Conservation (phyloP, 176 grass and related monocot genomes). For the Guadua angustifolia region DNA sequence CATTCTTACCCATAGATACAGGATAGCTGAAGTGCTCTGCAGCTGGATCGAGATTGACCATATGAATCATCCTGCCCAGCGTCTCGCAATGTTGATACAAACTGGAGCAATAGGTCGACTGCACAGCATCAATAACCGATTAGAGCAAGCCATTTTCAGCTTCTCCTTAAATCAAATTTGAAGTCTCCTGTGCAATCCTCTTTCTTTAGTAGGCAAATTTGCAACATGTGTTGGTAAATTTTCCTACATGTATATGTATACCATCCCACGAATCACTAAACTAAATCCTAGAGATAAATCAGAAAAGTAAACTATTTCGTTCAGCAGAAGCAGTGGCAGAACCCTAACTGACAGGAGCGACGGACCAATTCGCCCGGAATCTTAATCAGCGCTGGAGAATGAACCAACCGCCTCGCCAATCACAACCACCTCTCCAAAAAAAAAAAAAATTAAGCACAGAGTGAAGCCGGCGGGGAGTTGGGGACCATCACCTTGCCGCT, state of each 20-base stretch:
- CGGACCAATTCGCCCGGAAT: background rate
- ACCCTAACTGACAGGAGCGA: background rate
- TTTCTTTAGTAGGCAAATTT: background rate
- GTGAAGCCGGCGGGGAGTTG: background rate
- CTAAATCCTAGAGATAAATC: background rate
- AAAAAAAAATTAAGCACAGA: background rate
- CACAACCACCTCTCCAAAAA: background rate
- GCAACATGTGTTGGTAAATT: background rate
- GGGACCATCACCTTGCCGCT: constrained; percentile 76
- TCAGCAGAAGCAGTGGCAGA: background rate
- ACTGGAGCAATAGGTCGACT: constrained; percentile 93
- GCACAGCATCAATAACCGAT: constrained; percentile 26
- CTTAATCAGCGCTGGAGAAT: background rate
- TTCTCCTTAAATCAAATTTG: background rate
- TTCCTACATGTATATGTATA: background rate
- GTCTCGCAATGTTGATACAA: constrained; percentile 80
- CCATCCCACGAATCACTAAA: background rate
- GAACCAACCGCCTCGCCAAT: background rate
- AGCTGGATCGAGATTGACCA: constrained; percentile 93
- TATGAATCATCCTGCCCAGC: constrained; percentile 65
- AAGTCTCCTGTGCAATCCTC: background rate
- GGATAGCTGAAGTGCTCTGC: constrained; percentile 89
- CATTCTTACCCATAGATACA: constrained; percentile 62
- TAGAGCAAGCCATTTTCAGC: background rate
- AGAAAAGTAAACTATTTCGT: background rate